Conservation (phyloP, 2,329 filamentous ascomycete species). For the Pseudopyrenochaeta lycopersici region DNA sequence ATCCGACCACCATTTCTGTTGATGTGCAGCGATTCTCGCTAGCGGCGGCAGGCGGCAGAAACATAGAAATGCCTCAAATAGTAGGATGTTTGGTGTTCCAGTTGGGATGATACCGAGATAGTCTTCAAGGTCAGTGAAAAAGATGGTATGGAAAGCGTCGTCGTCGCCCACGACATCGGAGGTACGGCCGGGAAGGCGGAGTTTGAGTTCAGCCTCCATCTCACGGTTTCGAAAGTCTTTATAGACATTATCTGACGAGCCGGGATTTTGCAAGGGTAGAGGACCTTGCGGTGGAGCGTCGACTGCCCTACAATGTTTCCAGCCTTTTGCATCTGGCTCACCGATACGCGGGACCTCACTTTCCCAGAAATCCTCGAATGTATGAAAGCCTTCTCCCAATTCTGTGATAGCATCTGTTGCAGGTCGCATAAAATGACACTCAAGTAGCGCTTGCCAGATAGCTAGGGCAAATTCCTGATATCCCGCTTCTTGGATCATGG, state of each 20-base stretch:
- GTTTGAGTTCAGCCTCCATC: slow-evolving; percentile 54
- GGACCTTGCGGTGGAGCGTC: slow-evolving; percentile 14
- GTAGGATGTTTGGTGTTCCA: slow-evolving; percentile 50
- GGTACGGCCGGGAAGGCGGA: slow-evolving; percentile 73
- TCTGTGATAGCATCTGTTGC: slow-evolving; percentile 50
- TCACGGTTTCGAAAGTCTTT: slow-evolving; percentile 60
- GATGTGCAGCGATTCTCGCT: slow-evolving; percentile 29
- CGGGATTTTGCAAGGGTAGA: slow-evolving; percentile 2
- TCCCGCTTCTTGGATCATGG: slow-evolving; percentile 78
- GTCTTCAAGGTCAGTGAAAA: slow-evolving; percentile 78
- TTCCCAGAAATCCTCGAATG: slow-evolving; percentile 84
- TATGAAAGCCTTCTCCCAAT: background rate
- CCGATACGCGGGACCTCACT: slow-evolving; percentile 82
- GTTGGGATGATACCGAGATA: slow-evolving; percentile 62
- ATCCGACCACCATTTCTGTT: slow-evolving; percentile 59
- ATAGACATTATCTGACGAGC: slow-evolving; percentile 21
- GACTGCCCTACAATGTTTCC: slow-evolving; percentile 62
- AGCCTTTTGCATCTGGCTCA: slow-evolving; percentile 75
- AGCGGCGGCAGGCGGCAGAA: slow-evolving; percentile 62
- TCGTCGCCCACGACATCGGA: slow-evolving; percentile 78
- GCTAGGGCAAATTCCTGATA: slow-evolving; percentile 80
- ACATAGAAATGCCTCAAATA: slow-evolving; percentile 72
- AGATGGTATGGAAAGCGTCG: slow-evolving; percentile 83
- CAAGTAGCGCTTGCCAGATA: slow-evolving; percentile 83
- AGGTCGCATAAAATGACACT: slow-evolving; percentile 74